phyloP scores from a whole-genome alignment of 2,329 filamentous ascomycete genomes.

The Xylariaceae sp. region DNA sequence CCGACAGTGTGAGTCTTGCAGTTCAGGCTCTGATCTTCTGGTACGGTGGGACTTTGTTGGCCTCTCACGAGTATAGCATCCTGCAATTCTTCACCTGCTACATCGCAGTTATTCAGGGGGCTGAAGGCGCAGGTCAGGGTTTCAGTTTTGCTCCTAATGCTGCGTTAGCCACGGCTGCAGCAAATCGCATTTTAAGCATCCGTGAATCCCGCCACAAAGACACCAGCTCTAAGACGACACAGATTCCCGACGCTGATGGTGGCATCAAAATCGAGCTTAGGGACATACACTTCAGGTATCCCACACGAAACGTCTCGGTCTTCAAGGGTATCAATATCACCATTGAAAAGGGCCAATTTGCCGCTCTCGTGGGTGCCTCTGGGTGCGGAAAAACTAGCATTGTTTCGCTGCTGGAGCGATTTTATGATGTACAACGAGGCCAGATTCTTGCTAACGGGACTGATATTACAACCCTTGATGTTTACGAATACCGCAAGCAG shows the following conservation, averaged over 20 bases:
- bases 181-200: conserved; percentile 64
- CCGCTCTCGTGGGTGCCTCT: conserved; percentile 72
- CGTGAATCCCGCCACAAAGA: conserved; percentile 52
- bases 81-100: conserved; percentile 64
- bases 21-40: conserved; percentile 70
- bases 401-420: conserved; percentile 69
- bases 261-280: conserved; percentile 64
- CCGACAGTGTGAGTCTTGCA: conserved; percentile 70
- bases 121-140: conserved; percentile 70
- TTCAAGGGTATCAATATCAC: conserved; percentile 68
- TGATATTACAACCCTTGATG: conserved; percentile 64
- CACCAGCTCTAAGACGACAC: conserved; percentile 38
- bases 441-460: conserved; percentile 68
- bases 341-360: conserved; percentile 73
- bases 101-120: conserved; percentile 71
- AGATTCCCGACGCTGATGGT: conserved; percentile 54
- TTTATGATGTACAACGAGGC: conserved; percentile 73
- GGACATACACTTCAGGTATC: conserved; percentile 66
- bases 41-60: conserved; percentile 69
- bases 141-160: conserved; percentile 72
- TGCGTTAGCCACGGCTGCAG: conserved; percentile 63
- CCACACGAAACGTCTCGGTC: conserved; percentile 61
- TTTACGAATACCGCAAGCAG: conserved; percentile 66
- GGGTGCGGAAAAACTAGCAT: conserved; percentile 78
- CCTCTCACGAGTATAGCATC: conserved; percentile 54